phyloP scores from a whole-genome alignment of 768 basidiomycete species.

The Xerocomellus intermedius region DNA sequence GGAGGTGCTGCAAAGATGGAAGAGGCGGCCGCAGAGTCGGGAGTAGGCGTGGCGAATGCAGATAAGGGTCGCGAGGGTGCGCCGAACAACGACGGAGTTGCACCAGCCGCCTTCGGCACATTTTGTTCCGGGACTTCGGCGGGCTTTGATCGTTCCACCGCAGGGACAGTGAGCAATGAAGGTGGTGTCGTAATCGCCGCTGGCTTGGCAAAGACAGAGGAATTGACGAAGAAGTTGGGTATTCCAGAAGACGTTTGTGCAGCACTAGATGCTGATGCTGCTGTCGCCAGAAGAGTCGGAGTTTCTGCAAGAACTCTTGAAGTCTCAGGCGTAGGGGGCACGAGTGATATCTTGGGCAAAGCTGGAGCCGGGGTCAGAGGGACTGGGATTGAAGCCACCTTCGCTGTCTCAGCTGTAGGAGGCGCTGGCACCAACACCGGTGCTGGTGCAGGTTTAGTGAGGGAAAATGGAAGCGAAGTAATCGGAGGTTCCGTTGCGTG shows the following conservation, averaged over 20 bases:
- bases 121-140: neutral
- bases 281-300: slow-evolving; percentile 1
- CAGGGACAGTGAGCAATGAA: slow-evolving; percentile 24
- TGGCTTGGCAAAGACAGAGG: slow-evolving; percentile 45
- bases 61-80: slow-evolving; percentile 7
- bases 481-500: slow-evolving; percentile 68
- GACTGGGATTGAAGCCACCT: slow-evolving; percentile 14
- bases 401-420: slow-evolving; percentile 12
- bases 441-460: slow-evolving; percentile 38
- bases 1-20: slow-evolving; percentile 9
- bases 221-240: slow-evolving; percentile 66
- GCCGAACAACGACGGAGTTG: slow-evolving; percentile 11
- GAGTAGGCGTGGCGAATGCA: slow-evolving; percentile 1
- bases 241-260: slow-evolving; percentile 30
- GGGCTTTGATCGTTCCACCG: slow-evolving; percentile 10
- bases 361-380: slow-evolving; percentile 11
- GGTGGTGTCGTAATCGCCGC: slow-evolving; percentile 13
- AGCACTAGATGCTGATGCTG: slow-evolving; percentile 2
- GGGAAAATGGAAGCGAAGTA: slow-evolving; percentile 60
- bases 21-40: neutral
- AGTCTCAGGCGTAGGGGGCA: slow-evolving; percentile 28
- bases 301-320: slow-evolving; percentile 16
- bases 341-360: slow-evolving; percentile 23
- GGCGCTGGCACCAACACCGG: slow-evolving; percentile 9
- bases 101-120: slow-evolving; percentile 7